A percentile compares a stretch with the other conserved stretches of the same genome.
Conservation (phyloP, 352 stramenopile genomes). For the Phytophthora citricola region DNA sequence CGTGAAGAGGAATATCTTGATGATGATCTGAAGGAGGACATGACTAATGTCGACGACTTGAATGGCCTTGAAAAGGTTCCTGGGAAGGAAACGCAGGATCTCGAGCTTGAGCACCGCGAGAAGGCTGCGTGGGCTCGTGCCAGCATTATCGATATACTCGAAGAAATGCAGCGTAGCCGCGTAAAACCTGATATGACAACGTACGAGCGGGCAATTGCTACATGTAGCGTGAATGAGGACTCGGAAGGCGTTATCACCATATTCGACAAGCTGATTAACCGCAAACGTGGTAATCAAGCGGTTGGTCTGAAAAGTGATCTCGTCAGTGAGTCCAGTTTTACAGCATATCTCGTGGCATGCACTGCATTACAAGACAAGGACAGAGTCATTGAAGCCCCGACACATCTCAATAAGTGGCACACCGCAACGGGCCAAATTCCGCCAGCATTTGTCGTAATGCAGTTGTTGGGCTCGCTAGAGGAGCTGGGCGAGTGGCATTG, state of each 20-base stretch:
- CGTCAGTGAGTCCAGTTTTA: conserved; percentile 46
- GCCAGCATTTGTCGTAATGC: conserved; percentile 40
- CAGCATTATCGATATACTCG: conserved; percentile 37
- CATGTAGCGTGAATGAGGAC: conserved; percentile 51
- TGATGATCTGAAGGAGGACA: conserved; percentile 2
- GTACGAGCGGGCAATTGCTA: conserved; percentile 47
- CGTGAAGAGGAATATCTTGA: neutral
- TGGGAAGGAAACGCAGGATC: conserved; percentile 3
- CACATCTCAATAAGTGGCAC: conserved; percentile 51
- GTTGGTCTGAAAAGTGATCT: conserved; percentile 29
- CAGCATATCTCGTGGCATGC: conserved; percentile 52
- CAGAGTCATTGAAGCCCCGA: conserved; percentile 42
- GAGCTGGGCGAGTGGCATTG: conserved; percentile 53
- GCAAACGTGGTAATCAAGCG: conserved; percentile 10
- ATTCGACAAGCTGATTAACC: conserved; percentile 43
- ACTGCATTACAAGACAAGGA: conserved; percentile 34
- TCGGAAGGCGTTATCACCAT: conserved; percentile 43
- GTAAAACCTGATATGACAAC: conserved; percentile 42
- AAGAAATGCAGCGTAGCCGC: conserved; percentile 44
- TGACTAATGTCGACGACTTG: neutral
- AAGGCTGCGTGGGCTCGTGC: conserved; percentile 31
- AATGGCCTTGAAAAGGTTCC: neutral
- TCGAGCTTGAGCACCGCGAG: conserved; percentile 25
- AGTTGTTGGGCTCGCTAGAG: conserved; percentile 62
- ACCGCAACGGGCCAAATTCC: conserved; percentile 25